Percentiles rank a stretch among this genome's conserved stretches.
phyloP scores from a whole-genome alignment of 345 rosid species.

The Dipteronia dyeriana region DNA sequence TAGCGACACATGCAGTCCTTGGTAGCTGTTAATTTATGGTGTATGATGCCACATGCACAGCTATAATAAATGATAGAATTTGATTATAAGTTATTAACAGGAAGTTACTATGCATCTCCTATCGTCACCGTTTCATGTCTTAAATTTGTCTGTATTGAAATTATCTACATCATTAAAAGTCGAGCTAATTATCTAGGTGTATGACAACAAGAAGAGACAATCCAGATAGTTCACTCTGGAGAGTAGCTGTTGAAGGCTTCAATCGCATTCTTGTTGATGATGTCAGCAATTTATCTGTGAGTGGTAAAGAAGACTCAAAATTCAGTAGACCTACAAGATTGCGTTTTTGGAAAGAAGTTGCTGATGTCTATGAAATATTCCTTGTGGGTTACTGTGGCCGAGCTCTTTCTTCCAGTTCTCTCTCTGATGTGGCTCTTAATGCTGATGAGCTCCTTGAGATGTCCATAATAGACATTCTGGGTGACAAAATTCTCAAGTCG shows the following conservation, averaged over 20 bases:
- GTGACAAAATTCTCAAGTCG: conserved; percentile 72
- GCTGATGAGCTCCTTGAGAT: conserved; percentile 92
- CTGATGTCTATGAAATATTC: conserved; percentile 92
- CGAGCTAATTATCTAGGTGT: conserved; percentile 49
- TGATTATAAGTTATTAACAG: background rate
- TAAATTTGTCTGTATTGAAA: background rate
- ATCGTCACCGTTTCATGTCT: background rate
- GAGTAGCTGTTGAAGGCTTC: conserved; percentile 87
- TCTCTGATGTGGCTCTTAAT: conserved; percentile 50
- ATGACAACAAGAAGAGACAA: conserved; percentile 95
- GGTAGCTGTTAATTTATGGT: background rate
- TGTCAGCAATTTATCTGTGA: conserved; percentile 40
- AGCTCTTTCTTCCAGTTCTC: conserved; percentile 78
- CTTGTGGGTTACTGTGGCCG: conserved; percentile 96
- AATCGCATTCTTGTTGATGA: conserved; percentile 74
- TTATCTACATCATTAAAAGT: conserved; percentile 9
- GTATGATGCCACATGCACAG: conserved; percentile 1
- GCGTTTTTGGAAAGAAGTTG: conserved; percentile 94
- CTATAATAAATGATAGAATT: conserved; percentile 2
- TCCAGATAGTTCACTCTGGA: conserved; percentile 96
- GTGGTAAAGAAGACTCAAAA: conserved; percentile 47
- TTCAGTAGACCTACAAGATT: conserved; percentile 62
- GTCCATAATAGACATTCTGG: conserved; percentile 67
- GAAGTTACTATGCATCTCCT: conserved; percentile 1
- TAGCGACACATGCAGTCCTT: background rate